Evolutionary conservation across 768 basidiomycete species (phyloP).

Genomic region (Scleroderma citrinum): DNA sequence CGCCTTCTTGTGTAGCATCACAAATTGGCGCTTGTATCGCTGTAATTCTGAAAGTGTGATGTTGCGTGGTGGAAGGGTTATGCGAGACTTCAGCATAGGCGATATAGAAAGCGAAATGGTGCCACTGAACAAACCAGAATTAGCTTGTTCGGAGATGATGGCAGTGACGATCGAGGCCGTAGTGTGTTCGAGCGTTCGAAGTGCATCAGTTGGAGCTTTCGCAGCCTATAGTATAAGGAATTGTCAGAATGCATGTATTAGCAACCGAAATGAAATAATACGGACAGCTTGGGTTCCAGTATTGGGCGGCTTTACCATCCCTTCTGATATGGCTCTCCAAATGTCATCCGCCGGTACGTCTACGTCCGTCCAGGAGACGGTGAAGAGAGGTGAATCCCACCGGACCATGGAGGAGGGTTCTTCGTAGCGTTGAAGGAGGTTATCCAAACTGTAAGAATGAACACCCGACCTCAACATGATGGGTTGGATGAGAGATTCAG

Average conservation of each 20-base stretch:
- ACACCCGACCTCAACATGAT: background rate
- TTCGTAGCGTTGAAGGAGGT: conserved; percentile 79
- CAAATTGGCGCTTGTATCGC: conserved; percentile 86
- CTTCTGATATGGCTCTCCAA: conserved; percentile 76
- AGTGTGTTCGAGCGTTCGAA: conserved; percentile 80
- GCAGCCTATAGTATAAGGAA: conserved; percentile 44
- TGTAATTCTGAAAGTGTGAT: conserved; percentile 86
- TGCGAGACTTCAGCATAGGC: conserved; percentile 31
- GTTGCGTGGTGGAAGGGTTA: conserved; percentile 63
- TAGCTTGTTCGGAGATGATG: conserved; percentile 59
- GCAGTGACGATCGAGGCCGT: conserved; percentile 64
- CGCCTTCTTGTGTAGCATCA: conserved; percentile 83
- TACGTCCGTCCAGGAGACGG: conserved; percentile 69
- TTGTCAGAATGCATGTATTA: background rate
- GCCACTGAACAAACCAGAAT: conserved; percentile 44
- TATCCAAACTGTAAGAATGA: conserved; percentile 6
- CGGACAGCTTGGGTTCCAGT: conserved; percentile 71
- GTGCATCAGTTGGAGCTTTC: conserved; percentile 83
- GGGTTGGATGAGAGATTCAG: background rate
- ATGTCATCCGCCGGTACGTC: conserved; percentile 62
- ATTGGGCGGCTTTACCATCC: conserved; percentile 81
- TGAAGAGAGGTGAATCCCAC: conserved; percentile 96
- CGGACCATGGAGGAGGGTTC: conserved; percentile 98
- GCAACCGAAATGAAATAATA: conserved; percentile 9
- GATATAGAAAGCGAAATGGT: conserved; percentile 39